Evolutionary conservation across 306 rosid genomes (phyloP), one percentile per base, ranked within the genome.

Genomic region (Crotalaria pallida): DNA sequence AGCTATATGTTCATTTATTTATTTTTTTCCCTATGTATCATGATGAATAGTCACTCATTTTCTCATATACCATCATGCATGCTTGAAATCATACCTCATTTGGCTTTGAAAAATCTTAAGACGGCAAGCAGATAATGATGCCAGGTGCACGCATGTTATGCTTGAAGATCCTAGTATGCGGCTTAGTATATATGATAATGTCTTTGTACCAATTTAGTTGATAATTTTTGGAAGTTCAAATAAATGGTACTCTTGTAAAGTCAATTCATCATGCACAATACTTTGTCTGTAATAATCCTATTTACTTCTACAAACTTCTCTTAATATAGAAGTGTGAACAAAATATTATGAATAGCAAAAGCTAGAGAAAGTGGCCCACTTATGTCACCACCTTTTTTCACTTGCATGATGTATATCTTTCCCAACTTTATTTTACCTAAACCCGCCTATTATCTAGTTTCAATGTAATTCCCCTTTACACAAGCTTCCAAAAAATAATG

Each of bases 171-270:
- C 3, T 69, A 21, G 38, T 13, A 67, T 40, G 76, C 15, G 5
- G 57, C n/a, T n/a, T n/a, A n/a, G n/a, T n/a, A 23, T 79, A 23
- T 3, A 74, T 31, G 5, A 66, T 80, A 65, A 75, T 90, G 95
- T 85, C 8, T 74, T 75, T 81, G 59, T 80, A 83, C 95, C 92
- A 31, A 84, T 81, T 75, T 60, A 16, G 71, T 81, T 84, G 92
- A 81, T 77, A 68, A 69, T 49, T 38, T 51, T 60, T 67, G 62
- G 58, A 50, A 50, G 63, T 38, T 51, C 59, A 59, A 62, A 79
- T 70, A 70, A 63, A 47, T 29, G 72, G 48, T 76, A 71, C 74
- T 68, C 84, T 58, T 11, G 57, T 59, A 77, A 82, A 84, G 88
- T 87, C 86, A 69, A 85, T n/a, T n/a, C n/a, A 80, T 72, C 79